Evolutionary conservation across 2,329 filamentous ascomycete genomes (phyloP), one percentile per base, ranked within the genome.

Genomic region (Pezicula carpinea): DNA sequence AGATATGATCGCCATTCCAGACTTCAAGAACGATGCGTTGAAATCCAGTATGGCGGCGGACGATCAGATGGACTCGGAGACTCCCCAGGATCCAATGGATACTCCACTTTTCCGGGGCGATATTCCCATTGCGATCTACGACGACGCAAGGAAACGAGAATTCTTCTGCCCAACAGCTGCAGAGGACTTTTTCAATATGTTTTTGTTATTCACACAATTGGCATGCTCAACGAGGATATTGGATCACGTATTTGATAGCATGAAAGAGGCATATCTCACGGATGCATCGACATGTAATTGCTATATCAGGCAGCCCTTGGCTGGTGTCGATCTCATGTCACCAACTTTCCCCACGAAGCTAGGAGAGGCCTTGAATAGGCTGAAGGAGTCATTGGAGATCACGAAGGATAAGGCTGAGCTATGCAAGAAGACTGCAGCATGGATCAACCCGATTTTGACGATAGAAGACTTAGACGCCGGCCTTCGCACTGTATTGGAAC

Each of bases 91-190:
- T 41, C 63, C 59, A 5, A 64, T 63, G 53, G 72, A 75, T 48
- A 92, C 90, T 40, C 90, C 92, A 4, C 89, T 89, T 8, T 75
- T 96, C 53, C 88, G 87, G 50, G 93, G 93, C n/a, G 93, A 89
- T 14, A 96, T 99, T 56, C 91, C 93, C 2, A 79, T 90, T 47
- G 90, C 92, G 33, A 88, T 99, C 40, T 96, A 96, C 61, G 89
- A 96, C 60, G 82, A 89, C 18, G 85, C 90, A 5, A 82, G 83
- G 70, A 89, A 86, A 64, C 84, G 96, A 59, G 79, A 86, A 44
- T 82, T 87, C 54, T 82, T 84, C 63, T 79, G 78, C 50, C 68
- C 82, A 2, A 70, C 73, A 1, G 75, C 89, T 6, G 89, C 82
- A 3, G 82, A 85, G 59, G 70, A 77, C 18, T 96, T 96, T 68